These are phyloP conservation scores for Xylaria flabelliformis DNA, from an alignment of 495 filamentous ascomycete genomes.

Conservation along the genomic window DNA sequence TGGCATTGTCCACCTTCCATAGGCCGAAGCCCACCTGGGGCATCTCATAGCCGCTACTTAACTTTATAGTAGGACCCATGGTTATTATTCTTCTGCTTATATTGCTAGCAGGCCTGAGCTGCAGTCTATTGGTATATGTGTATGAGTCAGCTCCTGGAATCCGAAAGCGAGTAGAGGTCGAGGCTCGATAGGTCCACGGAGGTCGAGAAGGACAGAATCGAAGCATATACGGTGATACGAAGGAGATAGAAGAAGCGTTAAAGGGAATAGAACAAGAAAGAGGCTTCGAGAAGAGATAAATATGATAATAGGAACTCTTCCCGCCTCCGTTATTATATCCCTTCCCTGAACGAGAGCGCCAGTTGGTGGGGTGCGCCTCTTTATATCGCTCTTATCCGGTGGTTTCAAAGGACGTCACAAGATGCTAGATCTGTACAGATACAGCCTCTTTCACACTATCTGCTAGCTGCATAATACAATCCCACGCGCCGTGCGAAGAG, in stretches of 20 bases:
- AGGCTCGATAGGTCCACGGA: slow-evolving; percentile 16
- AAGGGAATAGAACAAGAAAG: neutral
- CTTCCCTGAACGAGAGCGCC: neutral
- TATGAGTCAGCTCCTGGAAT: neutral
- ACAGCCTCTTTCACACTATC: slow-evolving; percentile 8
- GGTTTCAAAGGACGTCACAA: slow-evolving; percentile 24
- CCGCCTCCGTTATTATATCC: slow-evolving; percentile 8
- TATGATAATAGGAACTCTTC: neutral
- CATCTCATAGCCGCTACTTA: slow-evolving; percentile 84
- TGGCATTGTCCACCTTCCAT: slow-evolving; percentile 86
- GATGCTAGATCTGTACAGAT: slow-evolving; percentile 13
- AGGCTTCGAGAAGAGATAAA: neutral
- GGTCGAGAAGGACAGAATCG: slow-evolving; percentile 10
- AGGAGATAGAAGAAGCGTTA: neutral
- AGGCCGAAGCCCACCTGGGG: slow-evolving; percentile 83
- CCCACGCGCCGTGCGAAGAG: slow-evolving; percentile 13
- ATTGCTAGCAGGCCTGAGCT: neutral
- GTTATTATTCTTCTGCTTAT: slow-evolving; percentile 19
- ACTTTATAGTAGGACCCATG: slow-evolving; percentile 70
- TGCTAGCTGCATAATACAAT: slow-evolving; percentile 3
- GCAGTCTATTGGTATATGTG: neutral
- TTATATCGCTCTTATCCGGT: slow-evolving; percentile 23
- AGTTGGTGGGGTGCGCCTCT: slow-evolving; percentile 17
- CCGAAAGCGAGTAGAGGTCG: slow-evolving; percentile 15
- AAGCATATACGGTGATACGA: slow-evolving; percentile 9